A percentile compares a stretch with the other conserved stretches of the same genome.
These are phyloP conservation scores for Hypoxylon sp. DNA, from an alignment of 2,329 filamentous ascomycete species.

Conservation along the genomic window DNA sequence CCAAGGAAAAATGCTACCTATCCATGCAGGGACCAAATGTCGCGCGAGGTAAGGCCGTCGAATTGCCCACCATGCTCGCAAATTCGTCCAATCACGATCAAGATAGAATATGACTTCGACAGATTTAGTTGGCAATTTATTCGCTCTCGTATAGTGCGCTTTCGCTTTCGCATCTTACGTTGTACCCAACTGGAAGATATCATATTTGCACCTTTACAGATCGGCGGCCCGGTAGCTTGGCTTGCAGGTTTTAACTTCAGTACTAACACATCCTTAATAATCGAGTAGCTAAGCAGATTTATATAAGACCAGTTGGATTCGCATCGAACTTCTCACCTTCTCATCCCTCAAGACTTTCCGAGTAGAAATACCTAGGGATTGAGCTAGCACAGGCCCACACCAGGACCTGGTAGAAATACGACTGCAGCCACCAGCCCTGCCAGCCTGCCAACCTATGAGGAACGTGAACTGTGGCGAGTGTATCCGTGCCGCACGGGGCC, in stretches of 20 bases:
- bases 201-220: no score
- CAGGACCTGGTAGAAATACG: conserved; percentile 8
- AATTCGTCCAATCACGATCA: conserved; percentile 1
- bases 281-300: no score
- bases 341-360: neutral
- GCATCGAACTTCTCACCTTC: neutral
- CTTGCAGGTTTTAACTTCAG: conserved; percentile 9
- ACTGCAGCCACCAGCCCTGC: conserved; percentile 14
- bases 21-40: neutral
- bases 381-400: conserved; percentile 12
- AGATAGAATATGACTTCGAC: no score
- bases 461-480: conserved; percentile 19
- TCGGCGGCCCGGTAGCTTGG: conserved; percentile 16
- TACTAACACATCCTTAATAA: no score
- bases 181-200: no score
- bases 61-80: neutral
- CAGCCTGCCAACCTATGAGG: no score
- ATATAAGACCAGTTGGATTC: conserved; percentile 21
- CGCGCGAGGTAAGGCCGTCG: no score
- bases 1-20: no score
- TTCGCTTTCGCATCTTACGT: conserved; percentile 26
- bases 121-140: neutral
- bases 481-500: conserved; percentile 17
- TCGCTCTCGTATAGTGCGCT: conserved; percentile 16
- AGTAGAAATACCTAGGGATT: conserved; percentile 2